Conservation (phyloP, 495 filamentous ascomycete genomes). For the Aspergillus cavernicola region DNA sequence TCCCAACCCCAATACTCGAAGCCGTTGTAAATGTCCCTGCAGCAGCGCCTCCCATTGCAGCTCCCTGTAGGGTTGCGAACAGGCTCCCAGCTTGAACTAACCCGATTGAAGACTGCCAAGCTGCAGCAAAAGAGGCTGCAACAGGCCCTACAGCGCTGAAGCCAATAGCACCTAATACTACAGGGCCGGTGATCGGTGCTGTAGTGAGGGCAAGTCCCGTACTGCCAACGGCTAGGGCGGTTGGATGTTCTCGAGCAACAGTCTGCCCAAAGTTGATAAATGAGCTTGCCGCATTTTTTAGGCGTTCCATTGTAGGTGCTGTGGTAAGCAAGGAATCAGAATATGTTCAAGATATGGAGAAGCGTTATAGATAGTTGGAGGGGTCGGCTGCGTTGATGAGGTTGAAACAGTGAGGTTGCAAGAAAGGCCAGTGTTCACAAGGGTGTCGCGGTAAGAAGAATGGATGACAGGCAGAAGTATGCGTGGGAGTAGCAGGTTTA, state of each 20-base stretch:
- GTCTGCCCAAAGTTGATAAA: neutral
- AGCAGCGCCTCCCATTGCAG: slow-evolving; percentile 10
- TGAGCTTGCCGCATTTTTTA: neutral
- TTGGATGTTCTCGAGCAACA: slow-evolving; percentile 5
- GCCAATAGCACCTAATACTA: slow-evolving; percentile 3
- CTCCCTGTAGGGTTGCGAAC: slow-evolving; percentile 6
- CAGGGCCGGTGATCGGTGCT: slow-evolving; percentile 6
- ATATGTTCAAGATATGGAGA: too few species aligned
- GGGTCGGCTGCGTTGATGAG: too few species aligned
- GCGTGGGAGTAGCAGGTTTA: too few species aligned
- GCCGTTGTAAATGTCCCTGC: slow-evolving; percentile 9
- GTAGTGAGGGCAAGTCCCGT: slow-evolving; percentile 7
- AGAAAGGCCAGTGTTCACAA: too few species aligned
- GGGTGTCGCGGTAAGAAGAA: too few species aligned
- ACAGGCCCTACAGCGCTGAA: slow-evolving; percentile 4
- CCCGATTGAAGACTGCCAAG: slow-evolving; percentile 4
- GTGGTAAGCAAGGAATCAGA: too few species aligned
- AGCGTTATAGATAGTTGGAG: too few species aligned
- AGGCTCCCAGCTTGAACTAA: slow-evolving; percentile 4
- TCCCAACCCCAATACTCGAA: slow-evolving; percentile 9
- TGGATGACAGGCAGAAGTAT: too few species aligned
- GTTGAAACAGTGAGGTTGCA: too few species aligned
- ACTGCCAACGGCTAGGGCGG: slow-evolving; percentile 3
- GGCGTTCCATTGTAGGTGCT: slow-evolving; percentile 6
- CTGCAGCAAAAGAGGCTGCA: slow-evolving; percentile 6